Evolutionary conservation across 345 rosid species (phyloP), one percentile per base, ranked within the genome.

Genomic region (Brassica napus): DNA sequence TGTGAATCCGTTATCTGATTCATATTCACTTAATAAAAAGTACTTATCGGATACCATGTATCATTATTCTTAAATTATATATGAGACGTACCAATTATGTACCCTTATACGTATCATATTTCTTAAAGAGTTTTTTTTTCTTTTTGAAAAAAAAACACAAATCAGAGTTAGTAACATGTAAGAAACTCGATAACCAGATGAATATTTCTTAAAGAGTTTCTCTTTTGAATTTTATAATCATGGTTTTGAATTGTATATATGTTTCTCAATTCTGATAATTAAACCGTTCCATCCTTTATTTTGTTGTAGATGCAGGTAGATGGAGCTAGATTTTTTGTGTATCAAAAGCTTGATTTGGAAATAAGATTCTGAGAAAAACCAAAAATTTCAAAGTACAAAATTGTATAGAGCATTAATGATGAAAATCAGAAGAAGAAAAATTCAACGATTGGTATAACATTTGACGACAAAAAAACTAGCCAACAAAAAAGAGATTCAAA

Each of bases 401-500:
- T 60, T 34, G 65, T 60, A 26, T 26, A 59, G 28, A 59, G 64
- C 8, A 24, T 59, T 59, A 24, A 24, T 26, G n/a, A 26, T 26
- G 65, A 26, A 60, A 60, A 26, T 26, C 12, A 10, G 34, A 23
- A 4, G 34, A 34, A 34, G 6, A 31, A 7, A 5, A 44, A 42
- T 32, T 16, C 34, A 68, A 61, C 2, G n/a, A 62, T 62, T 49
- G 8, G n/a, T 26, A 59, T 10, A 59, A 24, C 15, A 26, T 61
- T 12, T 8, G 23, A 58, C 12, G 42, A 55, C 47, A 6, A 69
- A 12, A 8, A 16, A 11, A 7, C 0, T 44, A 59, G 8, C 12
- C 10, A 63, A 31, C 68, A 65, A 18, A 35, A 60, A 60, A 64
- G 49, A 68, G 12, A 59, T 28, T 69, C 52, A 69, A 68, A 47